Conservation (phyloP, 2,329 filamentous ascomycete species). For the Aspergillus fischeri region DNA sequence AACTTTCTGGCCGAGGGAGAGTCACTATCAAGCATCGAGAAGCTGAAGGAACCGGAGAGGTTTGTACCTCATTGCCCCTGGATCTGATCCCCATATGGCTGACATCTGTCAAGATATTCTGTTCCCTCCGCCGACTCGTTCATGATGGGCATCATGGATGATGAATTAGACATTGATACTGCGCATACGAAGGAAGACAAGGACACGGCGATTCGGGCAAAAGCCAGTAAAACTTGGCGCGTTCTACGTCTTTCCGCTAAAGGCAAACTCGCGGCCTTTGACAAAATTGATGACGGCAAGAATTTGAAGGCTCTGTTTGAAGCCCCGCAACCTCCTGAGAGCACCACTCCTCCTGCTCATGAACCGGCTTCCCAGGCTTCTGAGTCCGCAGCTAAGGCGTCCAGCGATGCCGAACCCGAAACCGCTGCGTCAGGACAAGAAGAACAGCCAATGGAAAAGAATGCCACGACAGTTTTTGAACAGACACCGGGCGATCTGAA, state of each 20-base stretch:
- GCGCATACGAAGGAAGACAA: slow-evolving; percentile 62
- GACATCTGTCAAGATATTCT: slow-evolving; percentile 49
- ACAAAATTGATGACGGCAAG: slow-evolving; percentile 80
- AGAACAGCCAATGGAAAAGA: slow-evolving; percentile 5
- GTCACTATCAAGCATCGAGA: slow-evolving; percentile 59
- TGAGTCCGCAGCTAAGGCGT: slow-evolving; percentile 16
- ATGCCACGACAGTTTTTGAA: slow-evolving; percentile 4
- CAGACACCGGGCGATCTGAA: slow-evolving; percentile 6
- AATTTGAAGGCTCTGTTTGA: slow-evolving; percentile 55
- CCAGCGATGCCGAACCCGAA: slow-evolving; percentile 8
- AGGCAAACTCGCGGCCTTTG: slow-evolving; percentile 70
- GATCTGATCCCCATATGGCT: slow-evolving; percentile 4
- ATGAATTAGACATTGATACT: slow-evolving; percentile 84
- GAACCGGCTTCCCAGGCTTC: slow-evolving; percentile 19
- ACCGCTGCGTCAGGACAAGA: slow-evolving; percentile 6
- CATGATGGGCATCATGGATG: slow-evolving; percentile 67
- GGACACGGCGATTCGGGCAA: slow-evolving; percentile 60
- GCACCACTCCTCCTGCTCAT: slow-evolving; percentile 10
- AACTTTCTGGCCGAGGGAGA: slow-evolving; percentile 71
- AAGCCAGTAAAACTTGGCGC: slow-evolving; percentile 87
- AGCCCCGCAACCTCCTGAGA: slow-evolving; percentile 16
- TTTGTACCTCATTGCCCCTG: slow-evolving; percentile 25
- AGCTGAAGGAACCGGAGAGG: slow-evolving; percentile 61
- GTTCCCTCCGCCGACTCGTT: slow-evolving; percentile 69
- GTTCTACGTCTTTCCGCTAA: slow-evolving; percentile 75